A percentile compares a stretch with the other conserved stretches of the same genome.
Conservation (phyloP, 805 yeast species). For the Lipomyces yamanashiensis region DNA sequence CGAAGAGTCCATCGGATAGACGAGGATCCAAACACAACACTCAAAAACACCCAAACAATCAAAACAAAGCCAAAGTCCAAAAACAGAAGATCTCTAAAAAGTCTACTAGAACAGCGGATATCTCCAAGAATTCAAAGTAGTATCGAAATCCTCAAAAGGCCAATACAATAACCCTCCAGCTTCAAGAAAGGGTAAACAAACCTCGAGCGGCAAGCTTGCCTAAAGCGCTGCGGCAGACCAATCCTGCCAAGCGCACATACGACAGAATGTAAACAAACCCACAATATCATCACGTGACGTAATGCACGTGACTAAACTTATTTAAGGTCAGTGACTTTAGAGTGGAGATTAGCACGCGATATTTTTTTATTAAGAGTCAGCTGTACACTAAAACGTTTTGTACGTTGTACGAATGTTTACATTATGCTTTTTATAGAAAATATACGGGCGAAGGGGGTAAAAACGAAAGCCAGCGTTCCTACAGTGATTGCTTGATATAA, state of each 20-base stretch:
- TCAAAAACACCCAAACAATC: background rate
- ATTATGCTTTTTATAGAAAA: background rate
- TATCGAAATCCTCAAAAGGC: background rate
- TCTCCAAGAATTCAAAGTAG: too few relatives aligned
- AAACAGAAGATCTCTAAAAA: background rate
- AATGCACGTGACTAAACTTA: background rate
- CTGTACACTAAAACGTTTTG: too few relatives aligned
- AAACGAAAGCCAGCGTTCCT: too few relatives aligned
- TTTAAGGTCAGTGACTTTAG: background rate
- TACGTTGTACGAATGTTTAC: too few relatives aligned
- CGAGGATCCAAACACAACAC: background rate
- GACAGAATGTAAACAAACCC: background rate
- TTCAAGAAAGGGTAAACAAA: background rate
- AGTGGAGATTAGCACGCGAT: background rate
- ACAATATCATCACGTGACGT: background rate
- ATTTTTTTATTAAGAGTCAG: too few relatives aligned
- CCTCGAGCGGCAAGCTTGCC: background rate
- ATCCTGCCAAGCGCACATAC: background rate
- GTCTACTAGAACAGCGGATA: background rate
- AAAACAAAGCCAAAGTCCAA: background rate
- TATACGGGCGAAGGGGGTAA: background rate
- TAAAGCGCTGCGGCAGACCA: background rate
- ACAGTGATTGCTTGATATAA: too few relatives aligned
- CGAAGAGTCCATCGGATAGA: slow-evolving; percentile 8
- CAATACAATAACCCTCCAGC: background rate